Base-by-base conservation (phyloP, 108 stramenopile species). In the Nitzschia sp. region DNA sequence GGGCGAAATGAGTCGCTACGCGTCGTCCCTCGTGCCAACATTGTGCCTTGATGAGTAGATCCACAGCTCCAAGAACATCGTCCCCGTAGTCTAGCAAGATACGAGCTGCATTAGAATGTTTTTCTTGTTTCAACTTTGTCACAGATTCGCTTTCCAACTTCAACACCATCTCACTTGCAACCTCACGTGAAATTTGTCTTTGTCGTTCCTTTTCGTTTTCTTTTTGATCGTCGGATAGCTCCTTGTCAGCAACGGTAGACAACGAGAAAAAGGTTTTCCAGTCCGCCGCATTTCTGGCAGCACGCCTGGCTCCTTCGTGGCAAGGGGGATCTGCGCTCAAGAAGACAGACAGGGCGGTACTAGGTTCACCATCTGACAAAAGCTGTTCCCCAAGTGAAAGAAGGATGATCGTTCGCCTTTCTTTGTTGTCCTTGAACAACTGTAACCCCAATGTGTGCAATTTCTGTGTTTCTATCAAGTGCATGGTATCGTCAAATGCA, bases 51-150 rank as follows among this genome's bases (percentile, higher is more conserved):
- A 89, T 69, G 10, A 91, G 62, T 64, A 85, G 80, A 46, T 94
- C 93, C 10, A 91, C 75, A 10, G 90, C 86, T 53, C 80, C 80
- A 8, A 75, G 41, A 51, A 82, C 48, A 59, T 94, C 90, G 25
- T 83, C 65, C 26, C 82, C 81, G 53, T 94, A 94, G 62, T 94
- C 90, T 15, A 88, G 63, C 50, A 91, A 72, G 46, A 94, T 85
- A 10, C 82, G 74, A 39, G 93, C 90, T 52, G 88, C 93, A 67
- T 77, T 76, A 1, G 76, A 57, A 72, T 77, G 79, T 10, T 57
- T 53, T 46, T 86, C 59, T 57, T 65, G 75, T 40, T 79, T 78
- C 39, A 71, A 14, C n/a, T 51, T 51, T 12, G 58, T n/a, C 8
- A 20, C 21, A 39, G 63, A 20, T 56, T 51, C 34, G 6, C 44